A percentile compares a stretch with the other conserved stretches of the same genome.
phyloP scores from a whole-genome alignment of 2,329 filamentous ascomycete genomes.

The Talaromyces sp. region DNA sequence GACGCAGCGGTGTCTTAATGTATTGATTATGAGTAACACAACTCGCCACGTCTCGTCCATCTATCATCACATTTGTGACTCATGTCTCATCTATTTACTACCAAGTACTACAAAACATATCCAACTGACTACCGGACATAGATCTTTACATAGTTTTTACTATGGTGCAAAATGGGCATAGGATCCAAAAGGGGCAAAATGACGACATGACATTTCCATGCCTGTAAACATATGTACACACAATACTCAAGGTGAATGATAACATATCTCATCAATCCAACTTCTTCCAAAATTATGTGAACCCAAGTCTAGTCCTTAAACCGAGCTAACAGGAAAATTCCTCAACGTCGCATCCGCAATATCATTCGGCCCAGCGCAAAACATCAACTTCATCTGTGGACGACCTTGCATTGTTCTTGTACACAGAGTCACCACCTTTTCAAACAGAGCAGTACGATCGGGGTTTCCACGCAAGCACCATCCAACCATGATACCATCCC shows the following conservation, averaged over 20 bases:
- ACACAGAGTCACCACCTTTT: background rate
- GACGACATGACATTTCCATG: background rate
- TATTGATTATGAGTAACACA: background rate
- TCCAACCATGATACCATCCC: constrained; percentile 3
- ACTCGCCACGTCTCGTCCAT: no score
- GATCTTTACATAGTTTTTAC: background rate
- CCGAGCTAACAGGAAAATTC: background rate
- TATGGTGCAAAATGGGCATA: background rate
- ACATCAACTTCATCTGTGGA: constrained; percentile 4
- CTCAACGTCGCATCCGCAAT: constrained; percentile 3
- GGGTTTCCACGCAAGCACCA: constrained; percentile 5
- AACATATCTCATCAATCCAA: no score
- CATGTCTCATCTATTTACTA: background rate
- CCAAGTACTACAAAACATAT: background rate
- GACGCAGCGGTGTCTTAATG: background rate
- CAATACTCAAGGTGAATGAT: background rate
- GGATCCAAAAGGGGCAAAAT: no score
- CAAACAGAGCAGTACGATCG: background rate
- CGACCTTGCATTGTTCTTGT: background rate
- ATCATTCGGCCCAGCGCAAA: constrained; percentile 6
- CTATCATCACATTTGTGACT: background rate
- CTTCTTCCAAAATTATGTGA: no score
- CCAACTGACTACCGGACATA: background rate
- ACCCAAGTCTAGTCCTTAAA: background rate
- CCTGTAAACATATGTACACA: background rate